Base-by-base conservation (phyloP, 306 rosid species). In the Cicer judaicum region DNA sequence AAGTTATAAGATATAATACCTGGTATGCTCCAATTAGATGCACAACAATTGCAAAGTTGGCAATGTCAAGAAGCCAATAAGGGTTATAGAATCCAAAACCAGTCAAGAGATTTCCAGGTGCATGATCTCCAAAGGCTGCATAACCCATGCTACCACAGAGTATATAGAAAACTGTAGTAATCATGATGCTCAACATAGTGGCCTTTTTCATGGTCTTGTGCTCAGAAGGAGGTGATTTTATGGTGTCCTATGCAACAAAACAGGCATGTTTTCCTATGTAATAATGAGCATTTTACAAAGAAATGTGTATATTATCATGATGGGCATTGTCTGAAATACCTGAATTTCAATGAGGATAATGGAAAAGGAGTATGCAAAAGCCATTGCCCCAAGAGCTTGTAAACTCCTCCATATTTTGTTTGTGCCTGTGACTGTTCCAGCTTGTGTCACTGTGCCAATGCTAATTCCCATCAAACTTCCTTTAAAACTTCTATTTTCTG, bases 21-120 rank as follows among this genome's bases (percentile, higher is more conserved):
- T 88, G 93, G 79, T 88, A 91, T 68, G 93, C 96, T 29, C 96
- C 96, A 57, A 91, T 75, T 7, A 91, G 82, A 79, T 88, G 96
- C 49, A 91, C 79, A 47, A 91, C 88, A 72, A 91, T 85, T 41
- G 92, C 93, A 53, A 81, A 55, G 77, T 91, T 88, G 67, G 93
- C 92, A 16, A 91, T 87, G 80, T 91, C 93, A 4, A 91, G 79
- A 9, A 91, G 87, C 93, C 93, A 91, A 80, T 83, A 91, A 12
- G 96, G 93, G 72, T 91, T 77, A 78, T 87, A 91, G 84, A 91
- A 91, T 9, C 93, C 96, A 70, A 91, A 91, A 43, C 96, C 96
- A 12, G 93, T 91, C 47, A 91, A 74, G 44, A 91, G 93, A 64
- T 91, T 91, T 41, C 93, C 92, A 1, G 96, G 96, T 16, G 89